Evolutionary conservation across 2,329 filamentous ascomycete genomes (phyloP).

Genomic region (Dactylonectria macrodidyma): DNA sequence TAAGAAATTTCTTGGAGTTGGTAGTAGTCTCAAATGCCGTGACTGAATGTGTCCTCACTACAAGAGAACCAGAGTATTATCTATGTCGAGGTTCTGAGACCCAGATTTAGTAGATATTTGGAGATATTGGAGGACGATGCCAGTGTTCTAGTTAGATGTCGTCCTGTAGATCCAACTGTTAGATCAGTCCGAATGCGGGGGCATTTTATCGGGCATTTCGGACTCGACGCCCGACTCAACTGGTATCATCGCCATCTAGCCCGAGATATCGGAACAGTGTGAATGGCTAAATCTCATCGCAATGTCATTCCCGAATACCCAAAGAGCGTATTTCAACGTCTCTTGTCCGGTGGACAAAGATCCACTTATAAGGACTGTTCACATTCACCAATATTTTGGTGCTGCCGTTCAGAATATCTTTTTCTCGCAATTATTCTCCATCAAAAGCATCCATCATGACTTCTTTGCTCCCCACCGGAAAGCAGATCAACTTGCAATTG

Average conservation of each 20-base stretch:
- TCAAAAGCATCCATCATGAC: background rate
- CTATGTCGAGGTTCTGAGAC: background rate
- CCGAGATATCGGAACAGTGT: background rate
- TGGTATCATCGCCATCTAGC: background rate
- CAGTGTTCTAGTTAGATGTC: background rate
- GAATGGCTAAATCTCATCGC: background rate
- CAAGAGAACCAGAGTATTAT: background rate
- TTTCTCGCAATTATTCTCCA: background rate
- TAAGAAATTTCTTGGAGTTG: background rate
- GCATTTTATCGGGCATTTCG: background rate
- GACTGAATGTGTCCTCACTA: background rate
- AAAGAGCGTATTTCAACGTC: background rate
- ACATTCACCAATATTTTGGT: background rate
- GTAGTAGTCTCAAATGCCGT: background rate
- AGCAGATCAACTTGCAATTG: slow-evolving; percentile 11
- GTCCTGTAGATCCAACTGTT: too few species aligned
- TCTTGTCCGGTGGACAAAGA: background rate
- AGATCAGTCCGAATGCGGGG: background rate
- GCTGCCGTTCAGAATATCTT: background rate
- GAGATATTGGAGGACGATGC: background rate
- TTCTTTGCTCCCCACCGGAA: slow-evolving; percentile 5
- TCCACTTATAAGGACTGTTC: background rate
- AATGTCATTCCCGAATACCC: background rate
- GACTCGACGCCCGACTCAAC: background rate
- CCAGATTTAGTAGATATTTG: background rate